Evolutionary conservation across 331 rosid species (phyloP), one percentile per base, ranked within the genome.

Genomic region (Arachis monticola): DNA sequence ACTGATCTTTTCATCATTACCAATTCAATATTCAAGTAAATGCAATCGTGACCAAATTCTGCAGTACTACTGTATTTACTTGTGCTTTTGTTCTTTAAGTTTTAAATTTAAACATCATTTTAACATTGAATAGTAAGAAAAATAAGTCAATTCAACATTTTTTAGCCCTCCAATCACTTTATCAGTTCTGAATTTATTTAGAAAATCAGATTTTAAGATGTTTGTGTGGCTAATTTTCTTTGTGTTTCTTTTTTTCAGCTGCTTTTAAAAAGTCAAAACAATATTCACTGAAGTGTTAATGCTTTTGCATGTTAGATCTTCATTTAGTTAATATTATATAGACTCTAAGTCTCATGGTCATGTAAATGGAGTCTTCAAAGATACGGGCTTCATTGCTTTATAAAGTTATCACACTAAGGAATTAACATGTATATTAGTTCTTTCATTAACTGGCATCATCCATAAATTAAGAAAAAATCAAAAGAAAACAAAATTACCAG

Each of bases 171-270:
- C 38, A 57, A 76, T 47, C 56, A 67, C 67, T 58, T 68, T 47
- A 69, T 51, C 60, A 63, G 74, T 13, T 68, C 10, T 53, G 72
- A 46, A 10, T 14, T 72, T 66, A 81, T 65, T 71, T 35, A 30
- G 8, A n/a, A 60, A 41, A 66, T 31, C 46, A 35, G 76, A 61
- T 62, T 52, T 62, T 73, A 67, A 60, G 72, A 17, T 22, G 52
- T 72, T 50, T 46, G 4, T 64, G 32, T 12, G n/a, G 52, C 6
- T 9, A 22, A 32, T 14, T 60, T 47, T 47, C 69, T 75, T 64
- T 52, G n/a, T 72, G 12, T 77, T 72, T 72, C 72, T 67, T 79
- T 72, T 55, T 79, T 32, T 48, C 65, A 22, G 27, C 27, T 22
- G 27, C 27, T 22, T 22, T 22, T 22, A 22, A 22, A 22, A 22